Evolutionary conservation across 139 green algal genomes (phyloP), one percentile per base, ranked within the genome.

Genomic region (Volvox reticuliferus): DNA sequence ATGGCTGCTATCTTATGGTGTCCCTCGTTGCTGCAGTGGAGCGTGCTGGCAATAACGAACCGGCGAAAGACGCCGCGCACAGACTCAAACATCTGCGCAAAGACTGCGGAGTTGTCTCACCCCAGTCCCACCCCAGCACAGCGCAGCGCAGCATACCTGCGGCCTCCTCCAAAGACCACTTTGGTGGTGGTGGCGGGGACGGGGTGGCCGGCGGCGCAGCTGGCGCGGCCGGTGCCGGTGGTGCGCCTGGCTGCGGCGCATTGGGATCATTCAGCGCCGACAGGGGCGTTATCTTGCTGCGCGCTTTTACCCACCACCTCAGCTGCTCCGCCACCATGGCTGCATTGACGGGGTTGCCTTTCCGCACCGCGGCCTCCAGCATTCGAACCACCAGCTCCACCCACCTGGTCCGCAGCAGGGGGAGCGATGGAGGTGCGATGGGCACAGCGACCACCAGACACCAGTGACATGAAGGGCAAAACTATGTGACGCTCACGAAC

Each of bases 321-420:
- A 94, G 78, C 82, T 90, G 91, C 62, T 83, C 91, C 63, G 80
- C 92, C n/a, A 93, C 79, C 44, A 55, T 16, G 21, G 65, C 88
- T 12, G 91, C 61, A n/a, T 86, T 81, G 24, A 91, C 89, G 20
- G 76, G 30, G 44, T 75, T 62, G n/a, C 92, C 92, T 69, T 78
- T 79, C 2, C 92, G 75, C 68, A 92, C 90, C 21, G 68, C 88
- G 20, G 94, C 92, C 79, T 96, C 91, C 67, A 95, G 28, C 37
- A 92, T 90, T 35, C 92, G 85, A 21, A 94, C 89, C 14, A 88
- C 82, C 35, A 96, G 88, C 88, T 93, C 92, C 90, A 96, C 86
- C 92, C 94, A 96, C 62, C 87, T 91, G 71, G 32, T 12, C 44
- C 44, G 9, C 44, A 55, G 5, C 44, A 32, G 9, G 12, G 65